Percentiles rank a stretch among this genome's conserved stretches.
These are phyloP conservation scores for Bretschneidera sinensis DNA, from an alignment of 345 rosid genomes.

Conservation along the genomic window DNA sequence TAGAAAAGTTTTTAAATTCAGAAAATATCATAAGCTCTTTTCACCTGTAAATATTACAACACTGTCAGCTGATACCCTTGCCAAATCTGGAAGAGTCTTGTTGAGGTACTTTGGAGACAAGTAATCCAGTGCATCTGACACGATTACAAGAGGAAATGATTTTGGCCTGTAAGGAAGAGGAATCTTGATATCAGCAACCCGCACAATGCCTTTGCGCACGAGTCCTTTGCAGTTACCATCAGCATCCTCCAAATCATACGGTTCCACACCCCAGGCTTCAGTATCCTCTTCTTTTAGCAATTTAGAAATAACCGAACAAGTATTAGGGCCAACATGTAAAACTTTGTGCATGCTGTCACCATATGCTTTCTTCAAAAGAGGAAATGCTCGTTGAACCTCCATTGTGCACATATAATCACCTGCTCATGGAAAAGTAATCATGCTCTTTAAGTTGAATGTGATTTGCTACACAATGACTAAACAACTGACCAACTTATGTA, in stretches of 20 bases:
- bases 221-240: conserved; percentile 35
- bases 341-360: too few species aligned
- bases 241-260: conserved; percentile 43
- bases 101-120: conserved; percentile 50
- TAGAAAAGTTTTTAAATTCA: background rate
- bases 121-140: too few species aligned
- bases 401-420: conserved; percentile 36
- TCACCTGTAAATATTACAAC: conserved; percentile 40
- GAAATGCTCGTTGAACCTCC: conserved; percentile 39
- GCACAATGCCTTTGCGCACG: conserved; percentile 38
- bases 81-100: conserved; percentile 46
- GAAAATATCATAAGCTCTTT: background rate
- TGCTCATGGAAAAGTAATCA: background rate
- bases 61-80: conserved; percentile 38
- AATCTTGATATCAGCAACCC: conserved; percentile 49
- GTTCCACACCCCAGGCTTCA: conserved; percentile 63
- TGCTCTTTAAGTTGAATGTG: too few species aligned
- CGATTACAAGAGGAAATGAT: conserved; percentile 49
- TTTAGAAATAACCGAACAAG: conserved; percentile 38
- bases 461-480: background rate
- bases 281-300: conserved; percentile 41
- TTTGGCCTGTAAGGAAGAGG: conserved; percentile 45
- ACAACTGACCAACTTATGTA: background rate
- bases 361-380: conserved; percentile 44
- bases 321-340: conserved; percentile 45